These are phyloP conservation scores for Backusella psychrophila DNA, from an alignment of 192 early-diverging fungal species.

Conservation along the genomic window DNA sequence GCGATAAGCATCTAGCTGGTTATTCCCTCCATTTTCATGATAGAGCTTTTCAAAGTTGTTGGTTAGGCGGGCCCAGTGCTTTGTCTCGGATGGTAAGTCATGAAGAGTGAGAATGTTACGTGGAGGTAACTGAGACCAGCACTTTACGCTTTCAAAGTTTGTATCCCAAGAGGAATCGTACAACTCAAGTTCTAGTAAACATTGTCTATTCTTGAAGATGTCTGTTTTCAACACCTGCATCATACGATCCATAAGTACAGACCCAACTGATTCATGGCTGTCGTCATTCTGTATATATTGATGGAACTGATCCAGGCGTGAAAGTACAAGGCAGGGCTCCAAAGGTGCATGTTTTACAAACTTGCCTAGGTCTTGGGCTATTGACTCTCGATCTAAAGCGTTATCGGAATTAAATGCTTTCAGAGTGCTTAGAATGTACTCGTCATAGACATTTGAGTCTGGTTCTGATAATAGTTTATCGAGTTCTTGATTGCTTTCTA, in stretches of 20 bases:
- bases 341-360: conserved; percentile 12
- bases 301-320: not conserved
- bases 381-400: not conserved
- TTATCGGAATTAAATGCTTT: not conserved
- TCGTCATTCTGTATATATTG: not conserved
- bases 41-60: conserved; percentile 8
- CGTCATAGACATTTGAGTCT: not conserved
- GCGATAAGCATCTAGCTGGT: not conserved
- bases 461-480: not conserved
- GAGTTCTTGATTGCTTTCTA: conserved; percentile 11
- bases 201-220: not conserved
- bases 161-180: not conserved
- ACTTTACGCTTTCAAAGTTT: not conserved
- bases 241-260: not conserved
- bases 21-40: not conserved
- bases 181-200: conserved; percentile 13
- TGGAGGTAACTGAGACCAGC: not conserved
- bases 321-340: conserved; percentile 4
- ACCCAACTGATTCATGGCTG: not conserved
- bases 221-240: not conserved
- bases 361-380: not conserved
- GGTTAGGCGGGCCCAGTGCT: conserved; percentile 14
- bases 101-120: not conserved
- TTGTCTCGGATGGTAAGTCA: conserved; percentile 5
- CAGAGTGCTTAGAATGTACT: not conserved